phyloP scores from a whole-genome alignment of 192 early-diverging fungal species.

The Coemansia sp. region DNA sequence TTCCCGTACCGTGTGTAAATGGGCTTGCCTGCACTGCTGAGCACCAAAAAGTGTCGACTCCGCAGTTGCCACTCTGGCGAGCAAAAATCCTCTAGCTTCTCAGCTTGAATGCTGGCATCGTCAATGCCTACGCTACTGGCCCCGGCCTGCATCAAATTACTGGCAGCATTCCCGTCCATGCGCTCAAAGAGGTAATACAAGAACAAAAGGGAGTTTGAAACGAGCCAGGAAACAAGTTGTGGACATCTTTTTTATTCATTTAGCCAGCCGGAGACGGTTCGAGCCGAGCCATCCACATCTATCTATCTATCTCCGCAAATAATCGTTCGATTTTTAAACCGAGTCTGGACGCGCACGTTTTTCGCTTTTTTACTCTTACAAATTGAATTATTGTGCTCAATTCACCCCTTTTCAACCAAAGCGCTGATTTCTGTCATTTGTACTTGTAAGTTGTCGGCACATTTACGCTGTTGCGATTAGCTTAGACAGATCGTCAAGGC shows the following conservation, averaged over 20 bases:
- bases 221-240: background rate
- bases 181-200: background rate
- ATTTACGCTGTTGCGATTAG: background rate
- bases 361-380: background rate
- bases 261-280: background rate
- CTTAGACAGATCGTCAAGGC: background rate
- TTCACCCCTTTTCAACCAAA: background rate
- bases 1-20: slow-evolving; percentile 92
- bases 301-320: background rate
- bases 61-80: slow-evolving; percentile 42
- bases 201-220: background rate
- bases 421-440: background rate
- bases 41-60: slow-evolving; percentile 85
- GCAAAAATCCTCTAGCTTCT: slow-evolving; percentile 45
- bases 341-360: background rate
- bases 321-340: background rate
- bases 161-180: background rate
- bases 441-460: background rate
- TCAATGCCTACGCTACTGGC: background rate
- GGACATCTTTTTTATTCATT: no score
- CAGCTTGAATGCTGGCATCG: slow-evolving; percentile 12
- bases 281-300: background rate
- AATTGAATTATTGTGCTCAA: background rate
- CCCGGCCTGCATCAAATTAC: background rate
- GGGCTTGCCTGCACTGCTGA: slow-evolving; percentile 92